Base-by-base conservation (phyloP, 192 early-diverging fungal genomes). In the Backusella mclennaniae region DNA sequence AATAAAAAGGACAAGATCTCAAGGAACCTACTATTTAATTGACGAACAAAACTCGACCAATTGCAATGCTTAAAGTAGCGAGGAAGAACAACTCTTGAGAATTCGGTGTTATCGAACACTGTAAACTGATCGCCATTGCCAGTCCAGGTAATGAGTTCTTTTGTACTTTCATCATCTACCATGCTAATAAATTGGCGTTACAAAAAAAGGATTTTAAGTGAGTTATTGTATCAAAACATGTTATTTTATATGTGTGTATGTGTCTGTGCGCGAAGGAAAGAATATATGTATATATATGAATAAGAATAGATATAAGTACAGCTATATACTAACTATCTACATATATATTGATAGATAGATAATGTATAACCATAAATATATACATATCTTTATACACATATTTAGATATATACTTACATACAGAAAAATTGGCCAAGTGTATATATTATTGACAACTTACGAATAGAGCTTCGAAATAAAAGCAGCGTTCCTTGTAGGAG, bases 41-140 rank as follows among this genome's bases (percentile, higher is more conserved):
- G 93, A 35, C 94, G 88, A 35, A 94, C 92, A 88, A 95, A 95
- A 82, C 92, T 94, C 56, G 90, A 89, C 90, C 92, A 95, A 85
- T 94, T 94, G 82, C 91, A 93, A 82, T 96, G 95, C 80, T 94
- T 95, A 82, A 95, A 96, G 74, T 94, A 91, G 72, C 90, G 90
- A 35, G 95, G 95, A 52, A 96, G 79, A 2, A 96, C 87, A 11
- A 79, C 85, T 72, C 86, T 88, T 29, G 92, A 90, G 74, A 97
- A 92, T 73, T 94, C 95, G 21, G 90, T 90, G 9, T 89, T 89
- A 68, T 96, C 93, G 76, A 88, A 92, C 33, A 97, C 92, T 15
- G 93, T 91, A 79, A 97, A 97, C 73, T 89, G 89, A 70, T 94
- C 90, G 66, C 96, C 96, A 15, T 89, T 82, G 23, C 81, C 83